phyloP scores from a whole-genome alignment of 1,284 basidiomycete species.

The Cryptococcus sp. region DNA sequence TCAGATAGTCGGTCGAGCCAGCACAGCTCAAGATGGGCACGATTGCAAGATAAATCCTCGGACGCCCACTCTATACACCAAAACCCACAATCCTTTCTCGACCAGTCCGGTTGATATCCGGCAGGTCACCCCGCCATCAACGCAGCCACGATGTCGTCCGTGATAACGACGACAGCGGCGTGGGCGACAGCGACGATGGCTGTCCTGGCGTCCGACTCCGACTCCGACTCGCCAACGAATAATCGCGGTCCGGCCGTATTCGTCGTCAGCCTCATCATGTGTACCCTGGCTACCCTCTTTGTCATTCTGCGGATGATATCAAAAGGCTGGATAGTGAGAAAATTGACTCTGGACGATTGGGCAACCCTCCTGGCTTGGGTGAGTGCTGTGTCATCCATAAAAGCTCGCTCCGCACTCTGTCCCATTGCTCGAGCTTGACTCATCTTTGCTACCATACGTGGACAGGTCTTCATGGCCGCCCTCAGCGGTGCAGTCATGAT shows the following conservation, averaged over 20 bases:
- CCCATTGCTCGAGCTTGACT: constrained; percentile 5
- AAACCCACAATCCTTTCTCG: too few species aligned
- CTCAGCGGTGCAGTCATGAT: constrained; percentile 38
- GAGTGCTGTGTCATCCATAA: constrained; percentile 10
- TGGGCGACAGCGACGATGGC: neutral
- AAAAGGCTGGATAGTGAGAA: constrained; percentile 46
- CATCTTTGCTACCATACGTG: neutral
- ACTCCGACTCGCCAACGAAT: neutral
- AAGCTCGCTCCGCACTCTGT: neutral
- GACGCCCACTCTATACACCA: too few species aligned
- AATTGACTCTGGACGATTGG: constrained; percentile 41
- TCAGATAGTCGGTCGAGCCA: too few species aligned
- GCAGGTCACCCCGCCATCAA: neutral
- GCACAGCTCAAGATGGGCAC: too few species aligned
- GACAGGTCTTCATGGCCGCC: constrained; percentile 37
- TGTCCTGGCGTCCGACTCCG: neutral
- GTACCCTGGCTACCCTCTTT: constrained; percentile 44
- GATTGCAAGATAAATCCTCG: too few species aligned
- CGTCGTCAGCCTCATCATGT: constrained; percentile 36
- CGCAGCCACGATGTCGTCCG: neutral
- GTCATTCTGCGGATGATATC: constrained; percentile 40
- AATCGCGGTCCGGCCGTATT: constrained; percentile 42
- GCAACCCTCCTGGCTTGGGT: constrained; percentile 49
- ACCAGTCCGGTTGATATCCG: too few species aligned
- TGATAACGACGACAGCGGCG: neutral